Conservation (phyloP, 2,329 filamentous ascomycete species). For the Lecanicillium sp. region DNA sequence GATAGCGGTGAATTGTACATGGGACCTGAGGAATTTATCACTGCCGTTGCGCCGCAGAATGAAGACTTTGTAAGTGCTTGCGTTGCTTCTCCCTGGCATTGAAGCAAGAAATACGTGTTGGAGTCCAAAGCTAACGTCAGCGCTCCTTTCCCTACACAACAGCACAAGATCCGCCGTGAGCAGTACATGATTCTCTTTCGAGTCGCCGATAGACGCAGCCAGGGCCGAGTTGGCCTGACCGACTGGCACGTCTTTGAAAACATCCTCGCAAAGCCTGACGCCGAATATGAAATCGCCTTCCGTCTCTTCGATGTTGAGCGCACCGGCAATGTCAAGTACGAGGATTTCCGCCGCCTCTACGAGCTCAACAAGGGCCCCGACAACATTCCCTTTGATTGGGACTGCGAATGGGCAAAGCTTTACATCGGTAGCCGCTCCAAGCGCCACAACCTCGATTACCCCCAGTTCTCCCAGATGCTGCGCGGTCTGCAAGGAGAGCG, state of each 20-base stretch:
- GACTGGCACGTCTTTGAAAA: constrained; percentile 96
- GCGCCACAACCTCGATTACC: constrained; percentile 86
- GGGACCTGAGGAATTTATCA: constrained; percentile 78
- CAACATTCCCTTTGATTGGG: constrained; percentile 92
- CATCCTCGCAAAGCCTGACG: constrained; percentile 85
- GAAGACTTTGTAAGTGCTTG: constrained; percentile 87
- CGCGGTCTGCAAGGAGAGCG: constrained; percentile 92
- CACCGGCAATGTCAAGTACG: constrained; percentile 79
- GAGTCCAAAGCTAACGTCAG: background rate
- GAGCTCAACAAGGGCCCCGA: constrained; percentile 79
- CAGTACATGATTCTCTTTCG: constrained; percentile 92
- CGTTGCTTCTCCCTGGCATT: background rate
- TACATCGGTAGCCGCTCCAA: constrained; percentile 86
- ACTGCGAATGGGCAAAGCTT: constrained; percentile 89
- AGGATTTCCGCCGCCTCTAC: constrained; percentile 78
- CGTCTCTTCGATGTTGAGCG: constrained; percentile 86
- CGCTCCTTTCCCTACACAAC: constrained; percentile 13
- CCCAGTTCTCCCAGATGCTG: constrained; percentile 96
- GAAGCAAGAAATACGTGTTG: background rate
- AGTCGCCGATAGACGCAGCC: constrained; percentile 73
- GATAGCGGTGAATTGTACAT: constrained; percentile 71
- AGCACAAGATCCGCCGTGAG: constrained; percentile 97
- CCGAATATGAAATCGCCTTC: constrained; percentile 98
- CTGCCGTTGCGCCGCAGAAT: constrained; percentile 75
- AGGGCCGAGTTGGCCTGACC: constrained; percentile 65